phyloP scores from a whole-genome alignment of 495 filamentous ascomycete genomes.

The Aspergillus bertholletiae region DNA sequence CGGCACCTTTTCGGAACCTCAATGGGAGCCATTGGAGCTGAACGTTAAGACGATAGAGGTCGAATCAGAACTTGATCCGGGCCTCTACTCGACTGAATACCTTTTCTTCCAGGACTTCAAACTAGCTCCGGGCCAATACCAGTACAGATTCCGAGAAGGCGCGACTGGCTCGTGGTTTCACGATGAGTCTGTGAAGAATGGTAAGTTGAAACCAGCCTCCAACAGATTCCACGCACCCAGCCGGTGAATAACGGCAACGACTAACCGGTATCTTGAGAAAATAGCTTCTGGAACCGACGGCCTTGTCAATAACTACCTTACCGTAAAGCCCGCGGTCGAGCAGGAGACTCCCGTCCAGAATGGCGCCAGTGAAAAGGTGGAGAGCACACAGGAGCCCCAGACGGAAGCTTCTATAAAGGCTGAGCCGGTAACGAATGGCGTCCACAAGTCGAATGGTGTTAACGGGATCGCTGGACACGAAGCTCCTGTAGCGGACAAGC shows the following conservation, averaged over 20 bases:
- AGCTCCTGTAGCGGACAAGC: background rate
- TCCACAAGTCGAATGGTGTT: slow-evolving; percentile 4
- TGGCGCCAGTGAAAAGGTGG: slow-evolving; percentile 8
- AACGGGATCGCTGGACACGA: slow-evolving; percentile 3
- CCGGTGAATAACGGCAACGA: background rate
- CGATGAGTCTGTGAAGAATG: slow-evolving; percentile 38
- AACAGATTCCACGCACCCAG: too few species aligned
- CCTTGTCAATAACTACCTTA: slow-evolving; percentile 13
- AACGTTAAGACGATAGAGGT: slow-evolving; percentile 40
- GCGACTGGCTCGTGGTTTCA: slow-evolving; percentile 62
- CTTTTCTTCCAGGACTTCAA: slow-evolving; percentile 19
- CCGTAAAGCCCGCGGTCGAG: slow-evolving; percentile 7
- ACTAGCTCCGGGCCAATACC: slow-evolving; percentile 40
- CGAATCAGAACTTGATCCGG: slow-evolving; percentile 29
- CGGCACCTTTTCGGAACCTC: slow-evolving; percentile 60
- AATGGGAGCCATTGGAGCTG: slow-evolving; percentile 64
- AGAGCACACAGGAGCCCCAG: slow-evolving; percentile 8
- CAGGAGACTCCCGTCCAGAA: slow-evolving; percentile 6
- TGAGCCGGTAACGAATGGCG: slow-evolving; percentile 2
- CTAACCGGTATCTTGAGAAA: background rate
- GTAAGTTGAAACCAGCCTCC: slow-evolving; percentile 2
- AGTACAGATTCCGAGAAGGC: slow-evolving; percentile 70
- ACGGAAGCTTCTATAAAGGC: slow-evolving; percentile 3
- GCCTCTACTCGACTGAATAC: slow-evolving; percentile 11
- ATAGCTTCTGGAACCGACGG: slow-evolving; percentile 10